Percentiles rank a stretch among this genome's conserved stretches.
These are phyloP conservation scores for Tolypocladium endophyticum DNA, from an alignment of 2,329 filamentous ascomycete species.

Conservation along the genomic window DNA sequence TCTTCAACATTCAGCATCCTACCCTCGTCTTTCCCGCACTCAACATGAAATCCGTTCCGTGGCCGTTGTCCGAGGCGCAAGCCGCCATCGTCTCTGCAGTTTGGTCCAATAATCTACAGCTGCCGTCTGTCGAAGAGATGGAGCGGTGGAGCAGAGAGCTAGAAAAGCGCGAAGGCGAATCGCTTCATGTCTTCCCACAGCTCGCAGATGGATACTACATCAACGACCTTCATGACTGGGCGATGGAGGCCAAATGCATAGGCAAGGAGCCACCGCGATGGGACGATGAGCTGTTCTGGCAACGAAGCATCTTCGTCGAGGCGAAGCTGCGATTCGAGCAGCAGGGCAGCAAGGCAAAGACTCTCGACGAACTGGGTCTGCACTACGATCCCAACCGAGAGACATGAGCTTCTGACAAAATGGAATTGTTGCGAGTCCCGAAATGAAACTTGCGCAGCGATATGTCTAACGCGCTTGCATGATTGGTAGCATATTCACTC, in stretches of 20 bases:
- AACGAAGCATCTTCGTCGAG: slow-evolving; percentile 53
- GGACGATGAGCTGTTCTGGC: slow-evolving; percentile 62
- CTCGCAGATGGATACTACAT: slow-evolving; percentile 55
- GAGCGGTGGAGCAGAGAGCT: slow-evolving; percentile 54
- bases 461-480: background rate
- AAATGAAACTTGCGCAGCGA: background rate
- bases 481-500: background rate
- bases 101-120: slow-evolving; percentile 58
- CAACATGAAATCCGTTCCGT: slow-evolving; percentile 79
- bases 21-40: slow-evolving; percentile 69
- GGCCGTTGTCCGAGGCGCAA: slow-evolving; percentile 70
- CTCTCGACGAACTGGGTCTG: slow-evolving; percentile 64
- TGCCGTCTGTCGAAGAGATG: slow-evolving; percentile 59
- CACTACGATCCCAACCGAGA: slow-evolving; percentile 29
- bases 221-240: slow-evolving; percentile 57
- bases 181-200: slow-evolving; percentile 18
- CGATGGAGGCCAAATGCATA: slow-evolving; percentile 32
- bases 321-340: slow-evolving; percentile 65
- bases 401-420: background rate
- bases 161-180: slow-evolving; percentile 33
- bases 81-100: slow-evolving; percentile 65
- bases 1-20: slow-evolving; percentile 66
- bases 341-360: slow-evolving; percentile 52
- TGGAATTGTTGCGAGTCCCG: background rate
- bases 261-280: slow-evolving; percentile 64